These are phyloP conservation scores for Fusarium illudens DNA, from an alignment of 2,329 filamentous ascomycete genomes.

Conservation along the genomic window DNA sequence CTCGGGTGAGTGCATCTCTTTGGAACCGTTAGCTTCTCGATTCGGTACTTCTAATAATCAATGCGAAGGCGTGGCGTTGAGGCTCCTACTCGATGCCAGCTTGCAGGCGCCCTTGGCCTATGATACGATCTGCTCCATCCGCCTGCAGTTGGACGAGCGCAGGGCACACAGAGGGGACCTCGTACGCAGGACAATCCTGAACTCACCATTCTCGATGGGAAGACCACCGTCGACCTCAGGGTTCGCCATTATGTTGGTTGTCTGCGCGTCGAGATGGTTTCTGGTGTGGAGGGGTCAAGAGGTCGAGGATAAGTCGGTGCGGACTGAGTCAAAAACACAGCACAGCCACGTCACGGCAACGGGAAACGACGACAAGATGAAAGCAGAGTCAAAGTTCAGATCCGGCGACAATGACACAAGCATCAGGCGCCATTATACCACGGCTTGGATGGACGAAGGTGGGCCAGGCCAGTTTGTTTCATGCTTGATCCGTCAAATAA, in stretches of 20 bases:
- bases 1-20: slow-evolving; percentile 15
- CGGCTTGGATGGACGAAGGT: slow-evolving; percentile 23
- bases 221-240: slow-evolving; percentile 9
- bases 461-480: slow-evolving; percentile 27
- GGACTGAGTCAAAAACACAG: slow-evolving; percentile 7
- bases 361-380: slow-evolving; percentile 5
- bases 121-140: slow-evolving; percentile 1
- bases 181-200: neutral
- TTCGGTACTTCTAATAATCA: neutral
- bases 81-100: neutral
- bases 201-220: slow-evolving; percentile 33
- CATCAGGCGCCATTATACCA: slow-evolving; percentile 28
- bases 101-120: neutral
- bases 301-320: slow-evolving; percentile 6
- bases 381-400: slow-evolving; percentile 14
- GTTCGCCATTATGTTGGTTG: slow-evolving; percentile 27
- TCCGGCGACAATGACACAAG: slow-evolving; percentile 21
- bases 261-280: slow-evolving; percentile 8
- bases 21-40: slow-evolving; percentile 12
- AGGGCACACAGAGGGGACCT: neutral
- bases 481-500: slow-evolving; percentile 6
- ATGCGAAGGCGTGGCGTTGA: neutral
- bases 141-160: slow-evolving; percentile 2
- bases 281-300: slow-evolving; percentile 18
- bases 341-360: slow-evolving; percentile 27